phyloP scores from a whole-genome alignment of 169 alveolate genomes.

The Plasmodium relictum region DNA sequence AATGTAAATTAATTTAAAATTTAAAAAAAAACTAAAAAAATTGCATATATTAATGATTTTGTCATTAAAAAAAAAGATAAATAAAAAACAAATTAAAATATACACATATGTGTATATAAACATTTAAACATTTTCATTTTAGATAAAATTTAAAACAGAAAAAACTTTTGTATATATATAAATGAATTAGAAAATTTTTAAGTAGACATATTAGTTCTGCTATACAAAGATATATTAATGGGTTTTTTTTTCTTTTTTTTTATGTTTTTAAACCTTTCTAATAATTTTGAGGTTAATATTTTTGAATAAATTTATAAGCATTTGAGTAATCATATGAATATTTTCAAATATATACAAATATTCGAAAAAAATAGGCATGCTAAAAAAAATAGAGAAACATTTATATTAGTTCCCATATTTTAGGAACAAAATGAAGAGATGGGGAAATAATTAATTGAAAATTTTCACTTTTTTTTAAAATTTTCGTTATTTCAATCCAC shows the following conservation, averaged over 20 bases:
- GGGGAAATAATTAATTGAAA: conserved; percentile 74
- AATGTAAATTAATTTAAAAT: too few relatives aligned
- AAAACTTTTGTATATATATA: not conserved
- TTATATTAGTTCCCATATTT: conserved; percentile 57
- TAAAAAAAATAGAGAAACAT: not conserved
- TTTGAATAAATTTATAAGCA: not conserved
- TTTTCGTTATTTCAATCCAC: conserved; percentile 67
- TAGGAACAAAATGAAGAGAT: conserved; percentile 60
- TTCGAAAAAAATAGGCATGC: not conserved
- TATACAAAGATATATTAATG: not conserved
- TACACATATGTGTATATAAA: not conserved
- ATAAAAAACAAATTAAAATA: conserved; percentile 1
- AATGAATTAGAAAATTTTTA: not conserved
- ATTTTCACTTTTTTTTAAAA: conserved; percentile 59
- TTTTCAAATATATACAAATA: not conserved
- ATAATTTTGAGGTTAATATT: not conserved
- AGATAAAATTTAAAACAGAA: not conserved
- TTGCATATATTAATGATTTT: conserved; percentile 14
- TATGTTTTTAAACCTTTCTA: not conserved
- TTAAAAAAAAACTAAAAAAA: not conserved
- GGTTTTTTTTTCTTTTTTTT: not conserved
- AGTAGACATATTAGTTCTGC: not conserved
- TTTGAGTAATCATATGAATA: not conserved
- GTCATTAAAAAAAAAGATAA: not conserved
- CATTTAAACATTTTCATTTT: conserved; percentile 1